Evolutionary conservation across 2,329 filamentous ascomycete species (phyloP), one percentile per base, ranked within the genome.

Genomic region (Alternaria sp.): DNA sequence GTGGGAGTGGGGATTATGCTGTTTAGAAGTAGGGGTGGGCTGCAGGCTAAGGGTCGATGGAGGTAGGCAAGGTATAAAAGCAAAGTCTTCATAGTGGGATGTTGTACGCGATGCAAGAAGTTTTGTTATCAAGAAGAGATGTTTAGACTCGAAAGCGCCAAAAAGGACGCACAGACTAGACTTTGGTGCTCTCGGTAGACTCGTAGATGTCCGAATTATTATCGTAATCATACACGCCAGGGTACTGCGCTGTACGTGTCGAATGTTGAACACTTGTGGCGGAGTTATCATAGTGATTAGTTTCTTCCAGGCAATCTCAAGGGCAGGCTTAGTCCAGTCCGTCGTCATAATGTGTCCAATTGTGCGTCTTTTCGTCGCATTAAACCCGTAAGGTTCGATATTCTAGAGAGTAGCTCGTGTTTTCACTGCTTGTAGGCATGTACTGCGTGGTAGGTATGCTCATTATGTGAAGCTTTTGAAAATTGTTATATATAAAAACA

Each of bases 1-100:
- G 33, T 36, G 3, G 48, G 41, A 0, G 23, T 56, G 9, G 54
- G 54, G 14, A 14, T 40, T 17, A 17, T 24, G 10, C 3, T 56
- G 10, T 13, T 52, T 2, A 56, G 26, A 14, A 52, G 46, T 33
- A 45, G 31, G 23, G 54, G 48, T 5, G 54, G 54, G 36, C 46
- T 24, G 26, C n/a, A n/a, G 21, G n/a, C 36, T n/a, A 28, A 33
- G 13, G 26, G 29, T n/a, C 10, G 13, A 24, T 44, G 21, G 46
- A 49, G 17, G 26, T 46, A 23, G 5, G 2, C 1, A 33, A 17
- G n/a, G 11, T 11, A 17, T 17, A 17, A 17, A 17, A 17, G 17
- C 17, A 17, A 17, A 17, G 17, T 17, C 17, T 17, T 17, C 17
- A 17, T 17, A 21, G 17, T 8, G 24, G 9, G 8, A 2, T 21